These are phyloP conservation scores for Lactarius indigo DNA, from an alignment of 768 basidiomycete genomes.

Conservation along the genomic window DNA sequence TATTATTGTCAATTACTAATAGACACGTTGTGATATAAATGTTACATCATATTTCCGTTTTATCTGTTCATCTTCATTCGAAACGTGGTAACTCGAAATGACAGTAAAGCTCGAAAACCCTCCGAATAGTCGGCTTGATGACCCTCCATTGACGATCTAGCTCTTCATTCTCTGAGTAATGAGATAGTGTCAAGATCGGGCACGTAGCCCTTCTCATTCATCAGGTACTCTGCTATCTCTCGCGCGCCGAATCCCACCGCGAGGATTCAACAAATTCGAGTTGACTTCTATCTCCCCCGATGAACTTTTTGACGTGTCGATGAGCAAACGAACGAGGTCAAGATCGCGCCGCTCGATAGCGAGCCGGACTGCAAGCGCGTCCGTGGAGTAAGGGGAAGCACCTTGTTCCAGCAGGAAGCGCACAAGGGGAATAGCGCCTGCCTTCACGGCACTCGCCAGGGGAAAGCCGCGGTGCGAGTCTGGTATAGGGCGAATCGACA, in stretches of 20 bases:
- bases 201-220: slow-evolving; percentile 63
- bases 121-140: neutral
- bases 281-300: slow-evolving; percentile 39
- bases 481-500: slow-evolving; percentile 41
- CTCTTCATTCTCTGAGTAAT: slow-evolving; percentile 3
- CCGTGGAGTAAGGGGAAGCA: slow-evolving; percentile 64
- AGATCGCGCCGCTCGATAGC: slow-evolving; percentile 74
- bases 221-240: slow-evolving; percentile 70
- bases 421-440: slow-evolving; percentile 59
- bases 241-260: slow-evolving; percentile 64
- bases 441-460: slow-evolving; percentile 73
- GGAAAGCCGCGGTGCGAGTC: slow-evolving; percentile 81
- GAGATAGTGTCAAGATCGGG: slow-evolving; percentile 66
- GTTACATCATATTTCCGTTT: slow-evolving; percentile 6
- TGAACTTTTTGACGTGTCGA: slow-evolving; percentile 45
- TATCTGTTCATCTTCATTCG: neutral
- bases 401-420: slow-evolving; percentile 65
- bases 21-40: slow-evolving; percentile 19
- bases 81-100: slow-evolving; percentile 1
- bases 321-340: slow-evolving; percentile 64
- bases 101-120: neutral
- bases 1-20: slow-evolving; percentile 24
- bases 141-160: neutral
- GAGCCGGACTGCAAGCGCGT: slow-evolving; percentile 62
- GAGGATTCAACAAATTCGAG: slow-evolving; percentile 53